A percentile compares a stretch with the other conserved stretches of the same genome.
Conservation (phyloP, 2,329 filamentous ascomycete species). For the Apiospora kogelbergensis region DNA sequence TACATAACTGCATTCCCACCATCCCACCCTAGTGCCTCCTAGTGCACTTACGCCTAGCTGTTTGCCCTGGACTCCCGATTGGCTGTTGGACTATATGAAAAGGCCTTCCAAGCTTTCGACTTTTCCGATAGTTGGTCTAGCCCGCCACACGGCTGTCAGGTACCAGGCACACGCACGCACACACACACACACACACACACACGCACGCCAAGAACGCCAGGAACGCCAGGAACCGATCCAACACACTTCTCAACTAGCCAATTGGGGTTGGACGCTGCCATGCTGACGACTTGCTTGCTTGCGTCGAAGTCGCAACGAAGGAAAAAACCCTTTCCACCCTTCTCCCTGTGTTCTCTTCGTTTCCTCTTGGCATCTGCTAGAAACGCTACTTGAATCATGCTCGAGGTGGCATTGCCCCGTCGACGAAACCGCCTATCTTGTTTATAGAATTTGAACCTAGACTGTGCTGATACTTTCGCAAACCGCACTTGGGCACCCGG, state of each 20-base stretch:
- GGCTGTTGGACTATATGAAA: not conserved
- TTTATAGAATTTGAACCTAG: not conserved
- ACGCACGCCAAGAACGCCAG: not conserved
- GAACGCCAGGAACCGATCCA: slow-evolving; percentile 3
- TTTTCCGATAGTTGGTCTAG: slow-evolving; percentile 3
- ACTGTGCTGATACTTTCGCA: not conserved
- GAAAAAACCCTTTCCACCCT: not conserved
- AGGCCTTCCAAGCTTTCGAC: not conserved
- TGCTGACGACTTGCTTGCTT: not conserved
- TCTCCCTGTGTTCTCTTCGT: not conserved
- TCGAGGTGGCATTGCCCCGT: not conserved
- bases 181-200: not conserved
- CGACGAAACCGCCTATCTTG: not conserved
- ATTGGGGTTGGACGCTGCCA: not conserved
- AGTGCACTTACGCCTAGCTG: not conserved
- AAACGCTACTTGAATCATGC: not conserved
- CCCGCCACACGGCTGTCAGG: slow-evolving; percentile 28
- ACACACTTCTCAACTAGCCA: not conserved
- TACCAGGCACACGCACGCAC: slow-evolving; percentile 21
- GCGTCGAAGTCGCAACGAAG: not conserved
- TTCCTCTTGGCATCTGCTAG: not conserved
- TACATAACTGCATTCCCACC: not conserved
- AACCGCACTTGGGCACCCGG: not conserved
- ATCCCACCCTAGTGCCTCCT: too few species aligned
- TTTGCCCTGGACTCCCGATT: not conserved